These are phyloP conservation scores for Mallotus repandus DNA, from an alignment of 441 rosid species.

Conservation along the genomic window DNA sequence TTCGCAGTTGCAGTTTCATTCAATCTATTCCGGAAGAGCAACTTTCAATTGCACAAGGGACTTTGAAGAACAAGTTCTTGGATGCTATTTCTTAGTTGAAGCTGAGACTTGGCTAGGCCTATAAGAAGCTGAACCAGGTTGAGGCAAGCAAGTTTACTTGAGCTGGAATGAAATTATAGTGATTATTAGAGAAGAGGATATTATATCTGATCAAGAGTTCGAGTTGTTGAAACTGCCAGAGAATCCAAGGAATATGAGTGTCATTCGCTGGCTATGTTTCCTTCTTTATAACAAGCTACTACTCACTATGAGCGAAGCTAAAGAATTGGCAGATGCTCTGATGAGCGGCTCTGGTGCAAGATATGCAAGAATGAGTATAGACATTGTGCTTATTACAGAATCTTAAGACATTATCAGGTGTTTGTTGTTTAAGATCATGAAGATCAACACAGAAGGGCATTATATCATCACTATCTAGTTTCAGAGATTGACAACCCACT, in stretches of 20 bases:
- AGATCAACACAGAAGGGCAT: constrained; percentile 71
- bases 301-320: constrained; percentile 76
- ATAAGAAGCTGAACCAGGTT: constrained; percentile 77
- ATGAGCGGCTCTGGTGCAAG: constrained; percentile 84
- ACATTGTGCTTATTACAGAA: constrained; percentile 77
- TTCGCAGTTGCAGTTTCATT: constrained; percentile 90
- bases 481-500: constrained; percentile 36
- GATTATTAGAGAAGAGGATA: constrained; percentile 85
- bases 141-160: constrained; percentile 85
- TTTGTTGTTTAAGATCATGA: constrained; percentile 52
- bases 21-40: constrained; percentile 70
- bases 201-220: constrained; percentile 71
- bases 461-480: constrained; percentile 58
- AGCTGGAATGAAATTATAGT: constrained; percentile 83
- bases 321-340: constrained; percentile 85
- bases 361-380: constrained; percentile 81
- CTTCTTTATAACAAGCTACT: constrained; percentile 74
- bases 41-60: no score
- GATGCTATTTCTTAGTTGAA: no score
- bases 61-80: no score
- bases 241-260: constrained; percentile 74
- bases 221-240: constrained; percentile 79
- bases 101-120: no score
- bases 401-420: constrained; percentile 73
- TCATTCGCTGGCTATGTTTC: constrained; percentile 80